A percentile compares a stretch with the other conserved stretches of the same genome.
Evolutionary conservation across 83 land plant species (phyloP).

Genomic region (Picea mariana): DNA sequence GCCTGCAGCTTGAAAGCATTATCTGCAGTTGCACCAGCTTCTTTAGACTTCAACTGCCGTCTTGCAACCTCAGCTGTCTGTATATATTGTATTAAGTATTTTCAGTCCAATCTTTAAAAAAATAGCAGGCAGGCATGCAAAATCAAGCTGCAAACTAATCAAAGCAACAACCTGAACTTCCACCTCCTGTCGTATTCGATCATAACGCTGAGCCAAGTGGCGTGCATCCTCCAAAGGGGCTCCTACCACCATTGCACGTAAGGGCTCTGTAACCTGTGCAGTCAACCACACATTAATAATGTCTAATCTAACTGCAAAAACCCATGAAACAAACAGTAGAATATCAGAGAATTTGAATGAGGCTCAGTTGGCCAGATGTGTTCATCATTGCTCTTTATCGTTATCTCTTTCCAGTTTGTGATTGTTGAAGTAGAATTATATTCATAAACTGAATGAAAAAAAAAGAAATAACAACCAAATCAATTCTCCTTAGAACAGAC

Average conservation of each 20-base stretch:
- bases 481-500: no score
- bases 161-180: slow-evolving; percentile 69
- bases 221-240: slow-evolving; percentile 95
- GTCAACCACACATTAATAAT: neutral
- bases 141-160: neutral
- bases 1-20: slow-evolving; percentile 50
- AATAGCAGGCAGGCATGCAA: slow-evolving; percentile 12
- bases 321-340: neutral
- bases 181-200: slow-evolving; percentile 77
- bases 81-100: neutral
- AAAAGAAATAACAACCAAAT: no score
- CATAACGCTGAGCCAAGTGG: slow-evolving; percentile 78
- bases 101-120: neutral
- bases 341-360: neutral
- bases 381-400: neutral
- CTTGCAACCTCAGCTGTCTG: slow-evolving; percentile 74
- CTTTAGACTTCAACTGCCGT: slow-evolving; percentile 57
- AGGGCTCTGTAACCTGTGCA: slow-evolving; percentile 72
- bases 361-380: neutral
- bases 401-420: neutral
- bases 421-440: neutral
- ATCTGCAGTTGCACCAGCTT: slow-evolving; percentile 46
- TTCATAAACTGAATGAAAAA: no score
- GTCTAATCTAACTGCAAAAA: neutral
- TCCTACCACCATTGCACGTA: slow-evolving; percentile 78